Percentiles rank a stretch among this genome's conserved stretches.
Conservation (phyloP, 1,284 basidiomycete genomes). For the Malassezia sympodialis region DNA sequence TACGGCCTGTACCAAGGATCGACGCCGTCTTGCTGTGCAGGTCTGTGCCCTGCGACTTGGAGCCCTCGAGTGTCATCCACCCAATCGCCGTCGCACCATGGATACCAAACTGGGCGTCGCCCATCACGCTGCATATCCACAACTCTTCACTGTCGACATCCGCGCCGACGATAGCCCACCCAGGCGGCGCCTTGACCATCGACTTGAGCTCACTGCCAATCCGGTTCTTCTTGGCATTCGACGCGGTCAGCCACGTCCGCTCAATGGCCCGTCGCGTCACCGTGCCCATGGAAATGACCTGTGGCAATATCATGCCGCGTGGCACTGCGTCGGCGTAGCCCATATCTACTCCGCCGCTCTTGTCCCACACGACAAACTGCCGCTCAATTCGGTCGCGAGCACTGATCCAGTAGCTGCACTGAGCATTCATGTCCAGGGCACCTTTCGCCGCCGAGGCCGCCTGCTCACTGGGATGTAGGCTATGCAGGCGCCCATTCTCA, state of each 20-base stretch:
- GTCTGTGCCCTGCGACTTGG: conserved; percentile 90
- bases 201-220: conserved; percentile 95
- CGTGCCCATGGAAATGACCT: conserved; percentile 96
- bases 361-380: conserved; percentile 85
- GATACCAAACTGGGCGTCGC: conserved; percentile 92
- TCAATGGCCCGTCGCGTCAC: conserved; percentile 95
- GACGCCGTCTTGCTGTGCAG: conserved; percentile 91
- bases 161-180: conserved; percentile 89
- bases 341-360: conserved; percentile 51
- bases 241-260: conserved; percentile 95
- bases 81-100: conserved; percentile 95
- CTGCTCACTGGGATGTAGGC: conserved; percentile 43
- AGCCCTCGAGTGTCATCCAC: conserved; percentile 99
- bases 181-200: conserved; percentile 86
- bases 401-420: conserved; percentile 96
- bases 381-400: conserved; percentile 81
- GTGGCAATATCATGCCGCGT: conserved; percentile 75
- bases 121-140: conserved; percentile 98
- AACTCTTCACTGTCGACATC: conserved; percentile 98
- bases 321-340: conserved; percentile 18
- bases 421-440: conserved; percentile 81
- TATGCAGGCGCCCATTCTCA: conserved; percentile 59
- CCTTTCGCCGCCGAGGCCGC: conserved; percentile 66
- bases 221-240: conserved; percentile 93
- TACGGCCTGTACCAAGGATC: conserved; percentile 83